These are phyloP conservation scores for Exophiala mesophila DNA, from an alignment of 2,329 filamentous ascomycete genomes.

Conservation along the genomic window DNA sequence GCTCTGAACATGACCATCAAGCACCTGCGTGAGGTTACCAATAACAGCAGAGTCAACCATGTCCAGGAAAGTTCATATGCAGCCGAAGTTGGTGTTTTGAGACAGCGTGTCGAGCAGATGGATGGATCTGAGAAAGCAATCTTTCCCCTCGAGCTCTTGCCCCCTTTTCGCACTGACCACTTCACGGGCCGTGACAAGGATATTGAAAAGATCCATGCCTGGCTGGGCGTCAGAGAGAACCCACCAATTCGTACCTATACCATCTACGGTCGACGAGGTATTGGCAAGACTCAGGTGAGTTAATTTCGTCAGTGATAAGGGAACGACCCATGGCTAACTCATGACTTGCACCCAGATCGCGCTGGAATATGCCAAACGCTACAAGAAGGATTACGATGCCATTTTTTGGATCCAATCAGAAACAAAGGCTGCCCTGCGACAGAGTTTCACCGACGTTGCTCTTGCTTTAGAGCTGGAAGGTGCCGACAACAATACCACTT, in stretches of 20 bases:
- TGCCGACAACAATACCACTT: conserved; percentile 11
- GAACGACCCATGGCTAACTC: no score
- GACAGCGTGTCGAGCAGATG: conserved; percentile 3
- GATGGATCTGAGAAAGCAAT: conserved; percentile 9
- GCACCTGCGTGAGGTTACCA: conserved; percentile 7
- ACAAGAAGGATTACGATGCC: conserved; percentile 24
- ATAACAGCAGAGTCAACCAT: conserved; percentile 7
- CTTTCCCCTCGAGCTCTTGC: conserved; percentile 5
- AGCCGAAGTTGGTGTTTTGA: conserved; percentile 1
- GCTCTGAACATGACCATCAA: conserved; percentile 5
- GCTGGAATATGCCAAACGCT: conserved; percentile 22
- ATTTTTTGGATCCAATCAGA: conserved; percentile 29
- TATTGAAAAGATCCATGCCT: conserved; percentile 22
- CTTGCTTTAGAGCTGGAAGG: conserved; percentile 25
- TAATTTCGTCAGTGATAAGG: no score
- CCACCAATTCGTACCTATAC: conserved; percentile 23
- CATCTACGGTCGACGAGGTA: conserved; percentile 27
- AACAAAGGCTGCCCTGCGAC: conserved; percentile 26
- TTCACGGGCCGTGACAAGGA: conserved; percentile 26
- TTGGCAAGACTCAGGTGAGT: conserved; percentile 11
- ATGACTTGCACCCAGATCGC: conserved; percentile 18
- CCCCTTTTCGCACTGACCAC: conserved; percentile 3
- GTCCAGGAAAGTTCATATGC: conserved; percentile 1
- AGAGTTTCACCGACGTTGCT: conserved; percentile 30
- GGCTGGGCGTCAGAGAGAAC: conserved; percentile 11